These are phyloP conservation scores for Dioscorea cayenensis DNA, from an alignment of 116 monocot species.

Conservation along the genomic window DNA sequence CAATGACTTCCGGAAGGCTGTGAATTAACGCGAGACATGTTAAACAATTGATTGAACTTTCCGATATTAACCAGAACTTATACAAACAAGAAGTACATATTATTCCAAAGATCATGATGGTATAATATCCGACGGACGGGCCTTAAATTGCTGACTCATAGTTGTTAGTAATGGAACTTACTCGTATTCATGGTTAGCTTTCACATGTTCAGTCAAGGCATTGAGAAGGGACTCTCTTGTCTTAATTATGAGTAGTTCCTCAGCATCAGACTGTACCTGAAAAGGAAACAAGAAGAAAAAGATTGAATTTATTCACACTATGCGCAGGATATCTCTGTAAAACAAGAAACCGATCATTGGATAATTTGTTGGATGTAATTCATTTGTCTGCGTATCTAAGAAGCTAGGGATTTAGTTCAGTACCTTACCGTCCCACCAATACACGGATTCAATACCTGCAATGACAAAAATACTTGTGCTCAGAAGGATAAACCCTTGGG, in stretches of 20 bases:
- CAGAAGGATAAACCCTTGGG: not conserved
- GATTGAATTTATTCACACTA: not conserved
- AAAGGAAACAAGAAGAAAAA: not conserved
- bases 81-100: not conserved
- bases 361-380: too few relatives aligned
- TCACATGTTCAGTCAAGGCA: constrained; percentile 82
- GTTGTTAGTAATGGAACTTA: constrained; percentile 24
- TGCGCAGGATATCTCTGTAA: too few relatives aligned
- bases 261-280: constrained; percentile 77
- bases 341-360: too few relatives aligned
- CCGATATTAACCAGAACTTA: not conserved
- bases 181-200: constrained; percentile 93
- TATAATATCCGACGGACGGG: not conserved
- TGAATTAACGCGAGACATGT: not conserved
- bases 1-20: constrained; percentile 88
- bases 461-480: not conserved
- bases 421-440: constrained; percentile 99
- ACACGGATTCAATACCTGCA: constrained; percentile 85
- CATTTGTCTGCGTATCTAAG: too few relatives aligned
- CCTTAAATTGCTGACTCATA: not conserved
- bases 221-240: constrained; percentile 75
- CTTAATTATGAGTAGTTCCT: constrained; percentile 86
- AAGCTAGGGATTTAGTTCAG: not conserved
- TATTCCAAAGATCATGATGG: too few relatives aligned
- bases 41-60: not conserved